Conservation (phyloP, 345 rosid genomes). For the Gossypium turneri region DNA sequence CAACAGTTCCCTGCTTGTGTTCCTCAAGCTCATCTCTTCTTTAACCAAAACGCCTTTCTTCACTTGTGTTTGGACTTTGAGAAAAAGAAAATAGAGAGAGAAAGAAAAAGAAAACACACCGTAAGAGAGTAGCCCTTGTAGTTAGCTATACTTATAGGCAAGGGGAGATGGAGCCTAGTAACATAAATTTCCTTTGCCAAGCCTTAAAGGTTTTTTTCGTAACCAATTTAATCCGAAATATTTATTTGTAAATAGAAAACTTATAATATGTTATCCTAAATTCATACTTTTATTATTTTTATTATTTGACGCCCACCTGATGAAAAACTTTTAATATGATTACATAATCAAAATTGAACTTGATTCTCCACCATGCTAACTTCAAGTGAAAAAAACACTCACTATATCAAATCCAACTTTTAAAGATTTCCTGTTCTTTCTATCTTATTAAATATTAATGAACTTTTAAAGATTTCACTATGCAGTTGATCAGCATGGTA, state of each 20-base stretch:
- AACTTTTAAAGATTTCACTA: too few species aligned
- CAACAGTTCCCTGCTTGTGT: slow-evolving; percentile 23
- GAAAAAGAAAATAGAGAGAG: neutral
- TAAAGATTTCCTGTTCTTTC: neutral
- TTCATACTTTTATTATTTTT: too few species aligned
- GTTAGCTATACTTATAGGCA: neutral
- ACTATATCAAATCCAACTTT: neutral
- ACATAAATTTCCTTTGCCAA: too few species aligned
- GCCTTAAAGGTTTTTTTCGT: too few species aligned
- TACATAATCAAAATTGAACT: neutral
- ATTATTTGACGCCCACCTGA: too few species aligned
- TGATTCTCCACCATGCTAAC: neutral
- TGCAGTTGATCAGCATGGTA: neutral
- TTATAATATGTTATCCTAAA: too few species aligned
- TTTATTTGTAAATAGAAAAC: too few species aligned
- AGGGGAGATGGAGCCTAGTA: too few species aligned
- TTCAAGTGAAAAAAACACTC: neutral
- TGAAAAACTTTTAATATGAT: too few species aligned
- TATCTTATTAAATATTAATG: neutral
- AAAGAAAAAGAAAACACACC: neutral
- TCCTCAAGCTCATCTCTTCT: slow-evolving; percentile 21
- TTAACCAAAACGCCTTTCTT: neutral
- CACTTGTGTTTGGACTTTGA: too few species aligned
- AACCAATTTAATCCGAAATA: too few species aligned
- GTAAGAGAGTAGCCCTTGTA: neutral